These are phyloP conservation scores for Phalaenopsis equestris DNA, from an alignment of 106 monocot species.

Conservation along the genomic window DNA sequence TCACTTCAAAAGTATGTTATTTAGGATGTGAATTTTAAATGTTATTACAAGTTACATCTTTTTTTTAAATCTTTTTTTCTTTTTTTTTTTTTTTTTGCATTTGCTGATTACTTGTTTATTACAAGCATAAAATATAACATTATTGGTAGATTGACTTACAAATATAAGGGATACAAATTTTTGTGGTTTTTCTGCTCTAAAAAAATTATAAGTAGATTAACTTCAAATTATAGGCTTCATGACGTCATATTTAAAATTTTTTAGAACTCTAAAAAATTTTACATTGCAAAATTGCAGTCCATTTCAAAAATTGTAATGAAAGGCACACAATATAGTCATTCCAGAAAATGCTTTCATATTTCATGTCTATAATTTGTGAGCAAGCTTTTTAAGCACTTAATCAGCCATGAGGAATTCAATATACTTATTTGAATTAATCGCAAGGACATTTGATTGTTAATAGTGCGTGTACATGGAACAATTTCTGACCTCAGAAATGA, in stretches of 20 bases:
- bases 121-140: neutral
- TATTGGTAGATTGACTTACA: neutral
- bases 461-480: neutral
- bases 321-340: neutral
- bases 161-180: neutral
- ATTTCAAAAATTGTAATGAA: neutral
- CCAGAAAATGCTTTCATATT: neutral
- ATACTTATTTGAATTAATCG: neutral
- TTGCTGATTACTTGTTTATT: neutral
- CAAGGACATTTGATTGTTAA: neutral
- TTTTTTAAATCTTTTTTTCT: neutral
- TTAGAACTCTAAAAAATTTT: neutral
- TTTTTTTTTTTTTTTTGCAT: neutral
- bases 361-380: neutral
- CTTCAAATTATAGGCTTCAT: too few relatives aligned
- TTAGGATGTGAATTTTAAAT: neutral
- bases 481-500: neutral
- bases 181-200: neutral
- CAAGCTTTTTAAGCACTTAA: neutral
- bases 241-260: too few relatives aligned
- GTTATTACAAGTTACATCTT: neutral
- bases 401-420: neutral
- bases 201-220: too few relatives aligned
- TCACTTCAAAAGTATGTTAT: conserved; percentile 60
- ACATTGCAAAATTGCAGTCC: neutral